Percentiles rank a stretch among this genome's conserved stretches.
Evolutionary conservation across 2,329 filamentous ascomycete species (phyloP).

Genomic region (Cryphonectria naterciae): DNA sequence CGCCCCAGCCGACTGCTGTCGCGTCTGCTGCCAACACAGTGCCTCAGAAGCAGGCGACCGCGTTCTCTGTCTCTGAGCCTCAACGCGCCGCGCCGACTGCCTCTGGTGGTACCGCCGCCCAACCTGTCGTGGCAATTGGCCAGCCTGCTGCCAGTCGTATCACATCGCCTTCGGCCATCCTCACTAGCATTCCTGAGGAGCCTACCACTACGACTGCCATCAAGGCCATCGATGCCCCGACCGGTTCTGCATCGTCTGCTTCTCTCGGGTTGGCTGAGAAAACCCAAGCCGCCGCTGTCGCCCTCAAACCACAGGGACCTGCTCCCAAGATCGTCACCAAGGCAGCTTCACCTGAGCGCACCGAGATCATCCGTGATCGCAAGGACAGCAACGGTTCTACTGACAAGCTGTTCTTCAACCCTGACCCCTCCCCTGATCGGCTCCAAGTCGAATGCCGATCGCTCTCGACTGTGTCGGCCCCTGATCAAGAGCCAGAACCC

Average conservation of each 20-base stretch:
- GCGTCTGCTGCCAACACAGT: neutral
- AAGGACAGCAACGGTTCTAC: conserved; percentile 15
- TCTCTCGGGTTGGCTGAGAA: neutral
- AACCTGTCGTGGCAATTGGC: neutral
- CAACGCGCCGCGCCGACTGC: neutral
- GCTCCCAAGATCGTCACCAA: conserved; percentile 4
- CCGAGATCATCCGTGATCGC: conserved; percentile 5
- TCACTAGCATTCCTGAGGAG: conserved; percentile 26
- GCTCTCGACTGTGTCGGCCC: conserved; percentile 19
- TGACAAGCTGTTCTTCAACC: conserved; percentile 18
- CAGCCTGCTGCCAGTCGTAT: neutral
- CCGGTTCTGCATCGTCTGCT: neutral
- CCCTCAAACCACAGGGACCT: neutral
- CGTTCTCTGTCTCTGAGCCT: neutral
- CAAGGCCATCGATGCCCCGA: neutral
- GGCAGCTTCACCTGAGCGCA: neutral
- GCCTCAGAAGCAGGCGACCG: neutral
- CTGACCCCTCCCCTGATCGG: conserved; percentile 8
- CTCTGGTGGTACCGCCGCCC: neutral
- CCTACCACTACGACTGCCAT: neutral
- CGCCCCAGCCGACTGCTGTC: neutral
- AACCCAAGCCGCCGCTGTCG: neutral
- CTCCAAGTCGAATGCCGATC: conserved; percentile 16
- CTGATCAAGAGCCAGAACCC: conserved; percentile 3
- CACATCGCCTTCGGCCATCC: neutral